Percentiles rank a stretch among this genome's conserved stretches.
Conservation (phyloP, 345 rosid species). For the Rhodamnia argentea region DNA sequence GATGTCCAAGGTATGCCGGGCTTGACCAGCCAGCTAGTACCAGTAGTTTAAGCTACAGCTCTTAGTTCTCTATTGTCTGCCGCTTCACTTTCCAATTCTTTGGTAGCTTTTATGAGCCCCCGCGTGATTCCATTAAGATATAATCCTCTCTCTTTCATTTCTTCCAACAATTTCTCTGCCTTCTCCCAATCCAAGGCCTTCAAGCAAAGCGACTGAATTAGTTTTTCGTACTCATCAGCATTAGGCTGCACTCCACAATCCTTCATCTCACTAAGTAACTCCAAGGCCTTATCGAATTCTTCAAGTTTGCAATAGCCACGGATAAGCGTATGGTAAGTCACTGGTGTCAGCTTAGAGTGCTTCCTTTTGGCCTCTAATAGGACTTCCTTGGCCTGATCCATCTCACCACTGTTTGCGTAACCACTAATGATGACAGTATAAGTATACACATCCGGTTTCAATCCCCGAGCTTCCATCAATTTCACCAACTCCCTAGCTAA, state of each 20-base stretch:
- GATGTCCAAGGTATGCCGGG: not conserved
- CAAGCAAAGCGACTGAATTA: constrained; percentile 74
- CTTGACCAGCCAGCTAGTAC: not conserved
- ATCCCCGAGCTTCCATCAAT: constrained; percentile 65
- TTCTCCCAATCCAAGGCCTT: constrained; percentile 68
- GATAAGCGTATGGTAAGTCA: constrained; percentile 67
- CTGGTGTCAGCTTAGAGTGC: constrained; percentile 53
- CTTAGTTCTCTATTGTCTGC: constrained; percentile 12
- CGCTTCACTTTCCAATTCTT: constrained; percentile 60
- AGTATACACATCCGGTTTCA: constrained; percentile 72
- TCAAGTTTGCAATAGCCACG: constrained; percentile 76
- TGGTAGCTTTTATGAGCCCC: constrained; percentile 63
- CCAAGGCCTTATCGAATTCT: constrained; percentile 59
- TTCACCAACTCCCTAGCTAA: constrained; percentile 48
- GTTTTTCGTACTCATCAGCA: constrained; percentile 63
- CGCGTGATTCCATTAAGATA: constrained; percentile 59
- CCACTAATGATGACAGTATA: constrained; percentile 77
- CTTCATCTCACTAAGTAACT: constrained; percentile 64
- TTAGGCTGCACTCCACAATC: constrained; percentile 46
- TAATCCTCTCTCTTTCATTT: constrained; percentile 64
- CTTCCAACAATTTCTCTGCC: constrained; percentile 55
- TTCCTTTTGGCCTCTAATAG: constrained; percentile 64
- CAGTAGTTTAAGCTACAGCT: constrained; percentile 9
- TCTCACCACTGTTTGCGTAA: constrained; percentile 57
- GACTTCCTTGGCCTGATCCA: constrained; percentile 55